Base-by-base conservation (phyloP, 352 stramenopile genomes). In the Globisporangium mamillatum region DNA sequence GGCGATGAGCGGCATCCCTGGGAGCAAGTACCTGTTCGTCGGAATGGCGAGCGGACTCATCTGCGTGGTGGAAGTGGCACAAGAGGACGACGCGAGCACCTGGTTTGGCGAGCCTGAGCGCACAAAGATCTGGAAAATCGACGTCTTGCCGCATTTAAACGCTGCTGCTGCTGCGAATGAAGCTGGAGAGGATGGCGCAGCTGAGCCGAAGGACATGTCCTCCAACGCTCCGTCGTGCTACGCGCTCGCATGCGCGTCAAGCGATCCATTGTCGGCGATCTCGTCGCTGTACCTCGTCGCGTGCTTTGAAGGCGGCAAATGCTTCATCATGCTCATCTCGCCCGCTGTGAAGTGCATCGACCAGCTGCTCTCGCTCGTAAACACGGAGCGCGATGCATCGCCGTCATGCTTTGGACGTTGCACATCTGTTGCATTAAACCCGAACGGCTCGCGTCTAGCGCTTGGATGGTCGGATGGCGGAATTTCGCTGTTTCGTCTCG, bases 251-350 rank as follows among this genome's bases (percentile, higher is more conserved):
- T 80, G 79, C 32, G 86, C 80, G 6, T 79, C 83, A 7, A 65
- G 67, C 34, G 79, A 90, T 16, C 64, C 74, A 9, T 50, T 71
- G 1, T 60, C 64, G 16, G 57, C 62, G 1, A 68, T 77, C 41
- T 38, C 76, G 58, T 78, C 70, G 36, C 70, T 94, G 34, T 79
- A 75, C 58, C 68, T 94, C 5, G 79, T 91, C 53, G 84, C 84
- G 57, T 89, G 74, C 67, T 94, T 94, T 69, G 79, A 88, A 69
- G 80, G 79, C n/a, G 84, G 82, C 53, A 90, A 88, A 64, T 94
- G 86, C 64, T 94, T 94, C 60, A 89, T 94, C 64, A 84, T 94
- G 78, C 65, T 90, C 63, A 61, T 94, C 4, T 79, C 82, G 24
- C 84, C 84, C 0, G 52, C 64, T 0, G 65, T 69, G n/a, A 90